phyloP scores from a whole-genome alignment of 1,284 basidiomycete species.

The Irpex sp. region DNA sequence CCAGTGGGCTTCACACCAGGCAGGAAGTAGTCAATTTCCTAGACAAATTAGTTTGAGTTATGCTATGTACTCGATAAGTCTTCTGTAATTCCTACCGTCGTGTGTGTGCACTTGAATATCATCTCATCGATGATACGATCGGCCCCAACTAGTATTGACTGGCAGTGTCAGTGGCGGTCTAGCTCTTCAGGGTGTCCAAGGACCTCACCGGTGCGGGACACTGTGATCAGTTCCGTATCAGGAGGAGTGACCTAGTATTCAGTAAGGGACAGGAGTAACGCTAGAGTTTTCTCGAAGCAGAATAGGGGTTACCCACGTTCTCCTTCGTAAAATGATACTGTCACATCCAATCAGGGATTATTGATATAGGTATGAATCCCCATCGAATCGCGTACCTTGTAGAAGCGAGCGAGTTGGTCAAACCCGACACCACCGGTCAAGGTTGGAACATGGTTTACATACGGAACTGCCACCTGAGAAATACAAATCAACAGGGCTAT shows the following conservation, averaged over 20 bases:
- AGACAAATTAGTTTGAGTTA: background rate
- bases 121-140: constrained; percentile 45
- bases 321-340: constrained; percentile 41
- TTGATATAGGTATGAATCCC: background rate
- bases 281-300: background rate
- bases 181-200: background rate
- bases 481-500: background rate
- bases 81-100: constrained; percentile 28
- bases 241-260: constrained; percentile 35
- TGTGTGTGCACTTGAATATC: constrained; percentile 44
- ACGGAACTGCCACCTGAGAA: constrained; percentile 40
- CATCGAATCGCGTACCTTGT: constrained; percentile 29
- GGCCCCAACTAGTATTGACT: constrained; percentile 43
- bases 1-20: constrained; percentile 46
- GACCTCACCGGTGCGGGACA: constrained; percentile 38
- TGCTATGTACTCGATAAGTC: background rate
- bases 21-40: constrained; percentile 50
- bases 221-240: constrained; percentile 37
- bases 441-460: constrained; percentile 46
- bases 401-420: constrained; percentile 39
- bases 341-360: background rate
- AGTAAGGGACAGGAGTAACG: background rate
- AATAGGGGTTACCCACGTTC: constrained; percentile 16
- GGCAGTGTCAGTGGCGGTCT: background rate
- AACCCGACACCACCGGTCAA: constrained; percentile 43